Base-by-base conservation (phyloP, 108 stramenopile genomes). In the Nitzschia sp. region DNA sequence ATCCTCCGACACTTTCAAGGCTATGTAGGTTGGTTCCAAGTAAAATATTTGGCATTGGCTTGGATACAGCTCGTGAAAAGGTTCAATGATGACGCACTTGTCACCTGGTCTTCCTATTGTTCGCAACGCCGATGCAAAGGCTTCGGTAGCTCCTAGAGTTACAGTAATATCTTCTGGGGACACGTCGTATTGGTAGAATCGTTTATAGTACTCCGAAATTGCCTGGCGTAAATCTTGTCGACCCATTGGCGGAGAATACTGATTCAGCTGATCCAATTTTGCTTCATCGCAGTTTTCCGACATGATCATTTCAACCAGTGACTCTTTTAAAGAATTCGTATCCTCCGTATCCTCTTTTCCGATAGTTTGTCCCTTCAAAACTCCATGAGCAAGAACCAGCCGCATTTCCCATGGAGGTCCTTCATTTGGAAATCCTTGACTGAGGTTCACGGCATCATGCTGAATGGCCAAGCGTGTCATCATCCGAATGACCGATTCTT, bases 41-140 rank as follows among this genome's bases (percentile, higher is more conserved):
- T 86, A 76, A 53, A 90, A 90, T 27, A 90, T 82, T 4, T 68
- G 57, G 53, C 80, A 80, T 68, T 90, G 88, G 63, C 68, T 78
- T 11, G 85, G 82, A 69, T 90, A 90, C 8, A 87, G 52, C 64
- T 90, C 88, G 63, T 90, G 88, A 63, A 84, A 90, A 13, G 88
- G 88, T 56, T 90, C 84, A 57, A 90, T 85, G 41, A 90, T 68
- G 2, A 85, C 88, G 33, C 84, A 72, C 41, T 79, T 86, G 63
- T 90, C 88, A 9, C 84, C 84, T 9, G 88, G 88, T 48, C 58
- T 50, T 33, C 85, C 82, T 22, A 90, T 41, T 2, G 88, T 83
- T 32, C 88, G 72, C 23, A 90, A 58, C 26, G 85, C 78, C 19
- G 81, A 75, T 22, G 88, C 88, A 23, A 84, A 73, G 17, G 85